Percentiles rank a stretch among this genome's conserved stretches.
These are phyloP conservation scores for Solanum paucissectum DNA, from an alignment of 257 asterid species.

Conservation along the genomic window DNA sequence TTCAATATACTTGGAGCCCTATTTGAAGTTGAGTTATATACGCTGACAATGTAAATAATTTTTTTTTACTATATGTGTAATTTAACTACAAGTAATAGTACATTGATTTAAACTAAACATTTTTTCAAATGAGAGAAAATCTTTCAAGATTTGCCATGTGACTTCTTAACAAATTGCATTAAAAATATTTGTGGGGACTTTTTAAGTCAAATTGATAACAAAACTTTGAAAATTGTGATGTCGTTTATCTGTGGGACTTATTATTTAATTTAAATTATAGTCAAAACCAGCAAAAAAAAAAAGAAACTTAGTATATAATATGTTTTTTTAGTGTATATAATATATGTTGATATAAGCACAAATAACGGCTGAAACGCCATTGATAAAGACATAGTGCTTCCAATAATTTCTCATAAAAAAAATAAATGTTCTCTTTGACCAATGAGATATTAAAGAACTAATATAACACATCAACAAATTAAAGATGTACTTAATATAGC, in stretches of 20 bases:
- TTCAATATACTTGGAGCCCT: not conserved
- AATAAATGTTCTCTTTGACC: not conserved
- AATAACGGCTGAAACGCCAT: not conserved
- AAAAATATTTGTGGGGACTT: not conserved
- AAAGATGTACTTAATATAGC: no score
- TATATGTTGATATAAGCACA: not conserved
- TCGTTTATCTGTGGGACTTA: not conserved
- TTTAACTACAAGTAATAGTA: not conserved
- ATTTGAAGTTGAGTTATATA: not conserved
- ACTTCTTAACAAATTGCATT: not conserved
- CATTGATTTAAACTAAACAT: not conserved
- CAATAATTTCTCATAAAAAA: not conserved
- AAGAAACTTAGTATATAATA: not conserved
- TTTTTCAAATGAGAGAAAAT: not conserved
- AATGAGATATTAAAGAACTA: not conserved
- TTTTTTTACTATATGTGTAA: not conserved
- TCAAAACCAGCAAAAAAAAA: not conserved
- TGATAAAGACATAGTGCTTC: not conserved
- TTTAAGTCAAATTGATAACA: not conserved
- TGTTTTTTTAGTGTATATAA: not conserved
- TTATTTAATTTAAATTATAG: not conserved
- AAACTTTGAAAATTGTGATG: not conserved
- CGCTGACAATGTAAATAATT: accelerated
- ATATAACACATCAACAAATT: no score
- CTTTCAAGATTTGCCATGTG: not conserved